Evolutionary conservation across 2,329 filamentous ascomycete species (phyloP), one percentile per base, ranked within the genome.

Genomic region (Paracoccidioides lutzii): DNA sequence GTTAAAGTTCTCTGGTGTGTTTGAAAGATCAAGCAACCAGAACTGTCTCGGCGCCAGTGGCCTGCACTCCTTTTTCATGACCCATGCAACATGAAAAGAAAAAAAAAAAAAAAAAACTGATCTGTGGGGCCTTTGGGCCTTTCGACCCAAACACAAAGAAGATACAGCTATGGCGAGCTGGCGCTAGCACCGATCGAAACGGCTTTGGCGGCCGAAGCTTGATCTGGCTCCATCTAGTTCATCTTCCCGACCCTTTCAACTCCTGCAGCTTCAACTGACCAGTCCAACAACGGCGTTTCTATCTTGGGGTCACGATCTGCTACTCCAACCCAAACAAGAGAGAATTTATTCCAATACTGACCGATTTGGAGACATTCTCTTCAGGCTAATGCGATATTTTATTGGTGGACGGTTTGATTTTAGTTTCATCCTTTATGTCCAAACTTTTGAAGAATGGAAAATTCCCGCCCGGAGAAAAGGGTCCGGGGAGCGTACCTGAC

Each of bases 251-350:
- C 22, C 9, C 28, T n/a, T 15, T 37, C 45, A 45, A 42, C 22
- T 41, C 50, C 12, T 41, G 37, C 28, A 42, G 22, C 22, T 52
- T 10, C 50, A 10, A 33, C 15, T 42, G 38, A 15, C 50, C 50
- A 52, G 50, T 52, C 37, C 28, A 15, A 32, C 7, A 33, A n/a
- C 50, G 28, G 50, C 50, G 50, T 52, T 52, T 52, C 50, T 15
- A 52, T 15, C 50, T 42, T n/a, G 35, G 42, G 7, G 37, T 33
- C 5, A 15, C 50, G 42, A 15, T 28, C 35, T 44, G 43, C 43
- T 28, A 37, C 43, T 54, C 52, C 40, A 12, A n/a, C 33, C 30
- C 32, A 14, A 51, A 22, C 14, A 41, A 41, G 22, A 41, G 37
- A 52, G 22, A 12, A 28, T 5, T 52, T 44, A 9, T 45, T n/a